phyloP scores from a whole-genome alignment of 2,329 filamentous ascomycete species.

The Phyllosticta citriasiana region DNA sequence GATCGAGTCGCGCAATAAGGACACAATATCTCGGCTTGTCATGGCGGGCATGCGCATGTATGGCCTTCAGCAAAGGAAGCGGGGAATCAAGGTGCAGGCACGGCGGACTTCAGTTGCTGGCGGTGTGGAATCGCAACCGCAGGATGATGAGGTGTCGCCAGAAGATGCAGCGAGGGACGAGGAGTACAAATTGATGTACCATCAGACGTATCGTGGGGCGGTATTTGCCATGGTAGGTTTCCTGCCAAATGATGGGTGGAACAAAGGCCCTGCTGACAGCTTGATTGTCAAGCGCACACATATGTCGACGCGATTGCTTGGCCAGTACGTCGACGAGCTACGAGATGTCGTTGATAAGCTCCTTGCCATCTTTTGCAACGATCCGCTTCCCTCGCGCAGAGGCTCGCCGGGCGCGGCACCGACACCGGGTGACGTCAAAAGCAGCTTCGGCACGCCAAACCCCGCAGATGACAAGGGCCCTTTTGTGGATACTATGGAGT shows the following conservation, averaged over 20 bases:
- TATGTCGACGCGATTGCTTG: slow-evolving; percentile 28
- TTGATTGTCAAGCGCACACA: slow-evolving; percentile 23
- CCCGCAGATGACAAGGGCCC: background rate
- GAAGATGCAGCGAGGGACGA: slow-evolving; percentile 33
- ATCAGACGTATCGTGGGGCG: slow-evolving; percentile 41
- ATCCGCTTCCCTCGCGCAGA: slow-evolving; percentile 21
- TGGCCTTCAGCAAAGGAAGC: slow-evolving; percentile 36
- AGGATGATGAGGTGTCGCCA: slow-evolving; percentile 9
- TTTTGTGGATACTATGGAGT: background rate
- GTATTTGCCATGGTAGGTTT: slow-evolving; percentile 36
- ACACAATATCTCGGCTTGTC: slow-evolving; percentile 39
- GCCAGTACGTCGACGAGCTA: slow-evolving; percentile 32
- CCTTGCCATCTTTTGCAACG: slow-evolving; percentile 35
- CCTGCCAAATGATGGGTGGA: background rate
- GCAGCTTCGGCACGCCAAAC: background rate
- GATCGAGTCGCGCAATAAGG: slow-evolving; percentile 37
- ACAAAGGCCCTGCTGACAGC: background rate
- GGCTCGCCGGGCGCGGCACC: background rate
- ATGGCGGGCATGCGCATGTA: slow-evolving; percentile 45
- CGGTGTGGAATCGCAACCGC: background rate
- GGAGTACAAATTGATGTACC: slow-evolving; percentile 44
- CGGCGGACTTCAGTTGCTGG: background rate
- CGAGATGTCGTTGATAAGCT: slow-evolving; percentile 39
- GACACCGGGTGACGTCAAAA: background rate
- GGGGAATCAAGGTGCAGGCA: slow-evolving; percentile 12